phyloP scores from a whole-genome alignment of 305 asterid species.

The Rubia peregrina region DNA sequence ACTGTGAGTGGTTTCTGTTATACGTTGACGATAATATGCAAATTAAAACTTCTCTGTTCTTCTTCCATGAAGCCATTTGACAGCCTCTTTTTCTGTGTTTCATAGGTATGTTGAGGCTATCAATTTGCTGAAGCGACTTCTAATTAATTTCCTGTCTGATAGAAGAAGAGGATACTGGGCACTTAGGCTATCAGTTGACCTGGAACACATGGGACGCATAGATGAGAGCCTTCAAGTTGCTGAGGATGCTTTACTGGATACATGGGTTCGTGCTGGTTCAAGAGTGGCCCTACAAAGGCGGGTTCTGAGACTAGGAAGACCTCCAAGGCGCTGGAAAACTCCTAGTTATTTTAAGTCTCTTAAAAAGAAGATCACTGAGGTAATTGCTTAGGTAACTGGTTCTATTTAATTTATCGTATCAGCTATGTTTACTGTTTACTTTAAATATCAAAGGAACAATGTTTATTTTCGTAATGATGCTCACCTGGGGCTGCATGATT shows the following conservation, averaged over 20 bases:
- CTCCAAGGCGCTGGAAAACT: constrained; percentile 94
- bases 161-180: constrained; percentile 95
- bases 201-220: constrained; percentile 74
- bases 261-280: constrained; percentile 96
- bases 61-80: constrained; percentile 10
- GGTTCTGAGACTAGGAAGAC: constrained; percentile 78
- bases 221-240: constrained; percentile 86
- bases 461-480: not conserved
- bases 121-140: constrained; percentile 57
- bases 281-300: constrained; percentile 77
- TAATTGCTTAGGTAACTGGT: constrained; percentile 16
- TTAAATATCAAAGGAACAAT: not conserved
- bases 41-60: not conserved
- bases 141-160: constrained; percentile 46
- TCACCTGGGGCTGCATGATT: constrained; percentile 11
- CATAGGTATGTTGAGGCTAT: constrained; percentile 74
- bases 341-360: constrained; percentile 59
- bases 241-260: constrained; percentile 69
- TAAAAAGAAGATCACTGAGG: constrained; percentile 77
- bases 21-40: not conserved
- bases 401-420: not conserved
- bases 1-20: not conserved
- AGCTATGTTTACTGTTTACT: not conserved
- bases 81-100: constrained; percentile 16
- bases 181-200: constrained; percentile 77